Percentiles rank a stretch among this genome's conserved stretches.
Conservation (phyloP, 2,329 filamentous ascomycete species). For the Pseudogymnoascus sp. region DNA sequence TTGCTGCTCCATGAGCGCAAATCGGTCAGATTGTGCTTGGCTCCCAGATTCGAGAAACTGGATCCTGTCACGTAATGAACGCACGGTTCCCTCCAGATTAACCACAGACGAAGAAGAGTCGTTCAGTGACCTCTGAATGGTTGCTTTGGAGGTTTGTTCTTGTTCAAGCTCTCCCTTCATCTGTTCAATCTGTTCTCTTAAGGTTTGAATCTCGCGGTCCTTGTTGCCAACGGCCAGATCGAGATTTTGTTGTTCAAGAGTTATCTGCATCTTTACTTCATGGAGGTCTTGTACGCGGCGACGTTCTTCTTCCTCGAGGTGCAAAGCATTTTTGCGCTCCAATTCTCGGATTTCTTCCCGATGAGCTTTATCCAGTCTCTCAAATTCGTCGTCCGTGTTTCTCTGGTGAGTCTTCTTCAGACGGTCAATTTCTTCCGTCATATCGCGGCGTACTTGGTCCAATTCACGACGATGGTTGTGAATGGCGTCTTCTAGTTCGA, state of each 20-base stretch:
- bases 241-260: conserved; percentile 36
- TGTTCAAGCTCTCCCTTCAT: conserved; percentile 46
- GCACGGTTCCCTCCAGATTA: conserved; percentile 65
- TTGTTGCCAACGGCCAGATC: conserved; percentile 31
- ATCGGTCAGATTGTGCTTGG: conserved; percentile 80
- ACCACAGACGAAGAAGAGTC: conserved; percentile 54
- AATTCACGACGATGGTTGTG: conserved; percentile 48
- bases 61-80: conserved; percentile 70
- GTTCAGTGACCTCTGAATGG: conserved; percentile 40
- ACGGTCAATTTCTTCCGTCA: conserved; percentile 47
- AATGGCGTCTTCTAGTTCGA: conserved; percentile 45
- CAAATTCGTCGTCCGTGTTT: conserved; percentile 43
- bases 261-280: conserved; percentile 48
- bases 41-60: conserved; percentile 85
- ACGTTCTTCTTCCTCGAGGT: conserved; percentile 57
- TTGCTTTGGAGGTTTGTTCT: conserved; percentile 44
- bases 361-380: conserved; percentile 18
- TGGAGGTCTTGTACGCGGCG: conserved; percentile 54
- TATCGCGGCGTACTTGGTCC: conserved; percentile 41
- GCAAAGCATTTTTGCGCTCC: conserved; percentile 29
- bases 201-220: conserved; percentile 45
- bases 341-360: conserved; percentile 24
- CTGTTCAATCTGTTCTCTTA: conserved; percentile 38
- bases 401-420: conserved; percentile 54
- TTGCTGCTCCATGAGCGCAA: conserved; percentile 69